Base-by-base conservation (phyloP, 306 rosid genomes). In the Trifolium fragiferum region DNA sequence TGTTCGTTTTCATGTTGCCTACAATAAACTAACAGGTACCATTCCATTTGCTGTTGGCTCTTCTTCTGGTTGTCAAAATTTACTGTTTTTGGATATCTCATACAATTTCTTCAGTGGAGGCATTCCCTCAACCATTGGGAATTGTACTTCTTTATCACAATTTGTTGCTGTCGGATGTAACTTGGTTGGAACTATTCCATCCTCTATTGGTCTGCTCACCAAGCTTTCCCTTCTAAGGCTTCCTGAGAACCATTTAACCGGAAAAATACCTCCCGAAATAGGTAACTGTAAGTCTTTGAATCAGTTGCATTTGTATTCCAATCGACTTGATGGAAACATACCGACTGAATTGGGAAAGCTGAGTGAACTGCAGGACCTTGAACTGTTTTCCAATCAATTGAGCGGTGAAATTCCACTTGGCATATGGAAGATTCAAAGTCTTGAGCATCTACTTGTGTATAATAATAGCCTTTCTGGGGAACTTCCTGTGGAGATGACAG, bases 391-490 rank as follows among this genome's bases (percentile, higher is more conserved):
- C 6, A 93, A 93, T 76, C 77, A 20, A 32, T 76, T 93, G 73
- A 82, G 63, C 0, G 98, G 98, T 25, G 88, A 89, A 80, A 89
- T 93, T 82, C 98, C 98, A 3, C 78, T 76, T 4, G 82, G 90
- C 58, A 70, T 93, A 11, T 93, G 98, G 98, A 93, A 89, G 91
- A 91, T 89, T 78, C 89, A 70, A 47, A 70, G 83, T 61, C 96
- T 93, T 44, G 37, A 84, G 81, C 25, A 83, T 49, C 60, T 93
- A 76, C 80, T 73, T 68, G 80, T 93, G 67, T 89, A 91, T 67
- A 80, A 83, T 20, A 93, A 93, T 43, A 85, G 73, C 57, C 96
- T 93, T 54, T 83, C 79, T 4, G 98, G 97, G 32, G 88, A 89
- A 35, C 77, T 93, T 1, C 96, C 97, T 69, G 19, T 74, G 63